Evolutionary conservation across 2,329 filamentous ascomycete genomes (phyloP), one percentile per base, ranked within the genome.

Genomic region (Aspergillus alliaceus): DNA sequence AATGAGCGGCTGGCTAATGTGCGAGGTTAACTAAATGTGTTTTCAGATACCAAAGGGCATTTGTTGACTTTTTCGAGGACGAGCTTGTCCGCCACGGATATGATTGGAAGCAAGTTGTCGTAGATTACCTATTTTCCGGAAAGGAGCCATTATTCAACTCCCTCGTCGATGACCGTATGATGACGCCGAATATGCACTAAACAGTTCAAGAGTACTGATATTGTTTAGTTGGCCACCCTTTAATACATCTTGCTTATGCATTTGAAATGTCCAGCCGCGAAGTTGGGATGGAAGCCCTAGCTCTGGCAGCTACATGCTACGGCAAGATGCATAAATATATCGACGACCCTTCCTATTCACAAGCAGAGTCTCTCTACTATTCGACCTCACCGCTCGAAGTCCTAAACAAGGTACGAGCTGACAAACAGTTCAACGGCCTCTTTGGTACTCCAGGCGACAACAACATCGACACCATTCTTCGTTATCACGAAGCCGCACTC

Each of bases 231-330:
- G 93, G 89, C 18, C 91, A 97, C 67, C 90, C 93, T 1, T 80
- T 98, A n/a, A 95, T 98, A 57, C 95, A 98, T 68, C 82, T 99
- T 2, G 93, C 87, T n/a, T 97, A 96, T 71, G 95, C 92, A 9
- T 93, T 89, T 69, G 93, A 99, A 77, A 82, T 98, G 66, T 85
- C 90, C 60, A 95, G 85, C 65, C 89, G 88, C 57, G 93, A 96
- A 62, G 72, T 98, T 20, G 93, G 88, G 48, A 95, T 96, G 75
- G 95, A 99, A 78, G 90, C 92, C 1, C 82, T 99, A 0, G 86
- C 85, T 0, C 80, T 96, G 59, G 80, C 87, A 0, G 76, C 84
- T 18, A 84, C 82, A 58, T 84, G 82, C 69, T 84, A 87, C 69
- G 79, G 78, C 60, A 74, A 78, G 47, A 77, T 82, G 50, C 83